Conservation (phyloP, 139 green algal species). For the Micractinium sp. region DNA sequence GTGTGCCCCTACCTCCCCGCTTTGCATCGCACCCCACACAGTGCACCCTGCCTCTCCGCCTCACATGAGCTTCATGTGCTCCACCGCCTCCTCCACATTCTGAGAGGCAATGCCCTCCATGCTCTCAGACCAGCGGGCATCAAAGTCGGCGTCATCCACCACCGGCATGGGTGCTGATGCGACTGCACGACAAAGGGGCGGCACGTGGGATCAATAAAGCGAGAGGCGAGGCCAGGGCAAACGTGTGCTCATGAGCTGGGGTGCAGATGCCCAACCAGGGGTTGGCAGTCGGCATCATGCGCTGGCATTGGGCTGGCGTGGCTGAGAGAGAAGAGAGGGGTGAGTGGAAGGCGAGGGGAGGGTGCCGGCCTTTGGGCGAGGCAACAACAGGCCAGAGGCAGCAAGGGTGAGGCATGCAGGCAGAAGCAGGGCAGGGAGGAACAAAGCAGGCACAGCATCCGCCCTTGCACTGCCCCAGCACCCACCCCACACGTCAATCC, state of each 20-base stretch:
- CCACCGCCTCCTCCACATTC: constrained; percentile 58
- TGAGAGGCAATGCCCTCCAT: constrained; percentile 22
- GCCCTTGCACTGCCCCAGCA: not conserved
- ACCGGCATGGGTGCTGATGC: not conserved
- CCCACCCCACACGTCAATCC: not conserved
- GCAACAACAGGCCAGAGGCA: not conserved
- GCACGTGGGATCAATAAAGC: not conserved
- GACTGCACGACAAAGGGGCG: not conserved
- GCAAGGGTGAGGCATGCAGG: not conserved
- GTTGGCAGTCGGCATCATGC: no score
- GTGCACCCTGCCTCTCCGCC: constrained; percentile 42
- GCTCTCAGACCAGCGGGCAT: constrained; percentile 21
- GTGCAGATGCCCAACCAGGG: no score
- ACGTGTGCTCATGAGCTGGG: not conserved
- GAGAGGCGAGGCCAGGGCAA: not conserved
- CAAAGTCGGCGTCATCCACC: constrained; percentile 32
- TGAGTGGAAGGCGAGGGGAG: no score
- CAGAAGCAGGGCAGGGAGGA: not conserved
- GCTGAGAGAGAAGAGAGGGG: no score
- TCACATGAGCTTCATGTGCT: constrained; percentile 89
- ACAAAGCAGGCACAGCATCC: not conserved
- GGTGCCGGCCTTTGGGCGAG: no score
- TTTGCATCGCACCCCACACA: not conserved
- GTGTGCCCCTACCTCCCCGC: not conserved
- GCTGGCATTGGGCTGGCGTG: no score